Evolutionary conservation across 345 rosid species (phyloP).

Genomic region (Eucalyptus urophylla): DNA sequence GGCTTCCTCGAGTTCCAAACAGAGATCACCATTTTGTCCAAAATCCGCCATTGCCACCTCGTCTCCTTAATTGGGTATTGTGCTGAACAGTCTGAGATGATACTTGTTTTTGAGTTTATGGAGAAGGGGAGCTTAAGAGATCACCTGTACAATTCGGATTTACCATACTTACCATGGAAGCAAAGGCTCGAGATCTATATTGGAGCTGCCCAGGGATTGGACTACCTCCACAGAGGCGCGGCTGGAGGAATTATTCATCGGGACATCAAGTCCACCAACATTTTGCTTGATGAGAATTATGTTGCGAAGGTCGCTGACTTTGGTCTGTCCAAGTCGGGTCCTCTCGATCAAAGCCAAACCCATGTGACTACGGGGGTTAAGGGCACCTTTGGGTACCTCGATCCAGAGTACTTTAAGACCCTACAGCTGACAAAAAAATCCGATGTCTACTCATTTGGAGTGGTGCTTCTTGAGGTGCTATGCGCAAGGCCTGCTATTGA

Average conservation of each 20-base stretch:
- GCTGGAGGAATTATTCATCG: slow-evolving; percentile 39
- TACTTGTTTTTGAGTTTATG: slow-evolving; percentile 47
- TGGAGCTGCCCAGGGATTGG: slow-evolving; percentile 38
- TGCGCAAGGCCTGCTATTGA: slow-evolving; percentile 40
- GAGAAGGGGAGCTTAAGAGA: slow-evolving; percentile 41
- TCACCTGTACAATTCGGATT: slow-evolving; percentile 21
- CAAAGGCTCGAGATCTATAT: slow-evolving; percentile 53
- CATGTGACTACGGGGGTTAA: slow-evolving; percentile 26
- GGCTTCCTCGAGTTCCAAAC: slow-evolving; percentile 38
- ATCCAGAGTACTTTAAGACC: slow-evolving; percentile 37
- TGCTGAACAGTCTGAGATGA: slow-evolving; percentile 43
- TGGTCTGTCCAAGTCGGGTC: slow-evolving; percentile 37
- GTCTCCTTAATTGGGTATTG: slow-evolving; percentile 66
- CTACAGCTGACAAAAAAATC: slow-evolving; percentile 43
- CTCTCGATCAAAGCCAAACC: slow-evolving; percentile 3
- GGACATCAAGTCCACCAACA: slow-evolving; percentile 48
- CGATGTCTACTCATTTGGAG: slow-evolving; percentile 48
- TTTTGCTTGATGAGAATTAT: slow-evolving; percentile 25
- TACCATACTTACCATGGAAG: slow-evolving; percentile 28
- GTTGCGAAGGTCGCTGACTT: slow-evolving; percentile 57
- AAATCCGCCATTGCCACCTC: slow-evolving; percentile 51
- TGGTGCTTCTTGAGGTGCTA: slow-evolving; percentile 38
- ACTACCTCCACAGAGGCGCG: slow-evolving; percentile 35
- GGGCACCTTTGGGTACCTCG: slow-evolving; percentile 53
- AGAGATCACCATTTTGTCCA: slow-evolving; percentile 43